These are phyloP conservation scores for Xylaria palmicola DNA, from an alignment of 495 filamentous ascomycete genomes.

Conservation along the genomic window DNA sequence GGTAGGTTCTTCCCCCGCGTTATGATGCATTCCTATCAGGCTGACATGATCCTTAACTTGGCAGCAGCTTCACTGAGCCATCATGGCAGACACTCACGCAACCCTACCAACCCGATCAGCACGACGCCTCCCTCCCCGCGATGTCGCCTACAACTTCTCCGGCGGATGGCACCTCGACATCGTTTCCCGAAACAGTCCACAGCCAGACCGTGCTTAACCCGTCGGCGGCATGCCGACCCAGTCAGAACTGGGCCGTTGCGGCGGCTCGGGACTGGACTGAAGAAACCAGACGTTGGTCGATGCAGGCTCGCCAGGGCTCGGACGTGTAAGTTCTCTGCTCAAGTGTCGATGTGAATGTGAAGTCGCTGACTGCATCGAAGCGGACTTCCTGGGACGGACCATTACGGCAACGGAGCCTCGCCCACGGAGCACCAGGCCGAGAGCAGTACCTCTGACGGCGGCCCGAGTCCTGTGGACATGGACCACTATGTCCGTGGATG, in stretches of 20 bases:
- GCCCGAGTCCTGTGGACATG: neutral
- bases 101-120: neutral
- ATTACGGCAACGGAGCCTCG: neutral
- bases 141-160: neutral
- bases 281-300: neutral
- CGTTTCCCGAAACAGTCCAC: neutral
- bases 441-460: neutral
- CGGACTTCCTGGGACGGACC: neutral
- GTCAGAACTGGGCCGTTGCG: neutral
- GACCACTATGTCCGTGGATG: neutral
- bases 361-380: neutral
- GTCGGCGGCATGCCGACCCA: neutral
- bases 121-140: neutral
- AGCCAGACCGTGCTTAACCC: neutral
- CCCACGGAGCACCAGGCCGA: neutral
- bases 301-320: slow-evolving; percentile 2
- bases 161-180: neutral
- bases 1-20: neutral
- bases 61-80: neutral
- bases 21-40: neutral
- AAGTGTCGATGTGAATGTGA: neutral
- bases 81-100: neutral
- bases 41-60: neutral
- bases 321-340: neutral
- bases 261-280: neutral